Conservation (phyloP, 257 asterid genomes). For the Coffea eugenioides region DNA sequence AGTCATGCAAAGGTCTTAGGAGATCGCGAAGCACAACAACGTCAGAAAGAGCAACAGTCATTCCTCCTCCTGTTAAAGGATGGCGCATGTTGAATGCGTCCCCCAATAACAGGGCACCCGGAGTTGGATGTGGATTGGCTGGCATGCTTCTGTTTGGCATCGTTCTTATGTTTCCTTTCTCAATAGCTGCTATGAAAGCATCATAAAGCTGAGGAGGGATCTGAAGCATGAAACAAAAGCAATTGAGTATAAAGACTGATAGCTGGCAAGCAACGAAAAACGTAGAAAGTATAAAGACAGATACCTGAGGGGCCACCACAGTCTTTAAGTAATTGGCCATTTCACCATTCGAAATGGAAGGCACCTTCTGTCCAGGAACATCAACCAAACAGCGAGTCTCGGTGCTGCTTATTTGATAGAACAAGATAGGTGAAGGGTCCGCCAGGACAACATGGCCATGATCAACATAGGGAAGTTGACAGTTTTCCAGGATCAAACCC, state of each 20-base stretch:
- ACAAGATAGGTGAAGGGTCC: slow-evolving; percentile 34
- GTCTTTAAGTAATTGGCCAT: slow-evolving; percentile 31
- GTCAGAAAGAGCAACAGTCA: slow-evolving; percentile 43
- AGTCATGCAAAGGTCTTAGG: slow-evolving; percentile 24
- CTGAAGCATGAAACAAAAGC: slow-evolving; percentile 5
- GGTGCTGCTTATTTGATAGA: slow-evolving; percentile 36
- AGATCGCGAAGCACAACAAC: slow-evolving; percentile 34
- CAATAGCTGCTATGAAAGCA: slow-evolving; percentile 32
- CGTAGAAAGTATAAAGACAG: not conserved
- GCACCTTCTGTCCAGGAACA: slow-evolving; percentile 38
- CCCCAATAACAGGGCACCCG: slow-evolving; percentile 37
- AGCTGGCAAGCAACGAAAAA: not conserved
- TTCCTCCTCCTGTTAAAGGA: slow-evolving; percentile 44
- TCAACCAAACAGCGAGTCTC: slow-evolving; percentile 39
- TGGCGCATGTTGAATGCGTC: slow-evolving; percentile 48
- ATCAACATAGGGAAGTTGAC: slow-evolving; percentile 29
- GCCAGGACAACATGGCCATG: slow-evolving; percentile 40
- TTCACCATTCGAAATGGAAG: slow-evolving; percentile 39
- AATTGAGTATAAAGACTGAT: not conserved
- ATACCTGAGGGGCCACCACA: slow-evolving; percentile 37
- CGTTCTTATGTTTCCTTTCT: slow-evolving; percentile 34
- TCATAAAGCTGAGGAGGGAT: slow-evolving; percentile 30
- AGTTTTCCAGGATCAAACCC: slow-evolving; percentile 37
- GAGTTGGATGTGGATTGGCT: slow-evolving; percentile 38
- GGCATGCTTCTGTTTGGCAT: slow-evolving; percentile 47